Base-by-base conservation (phyloP, 2,329 filamentous ascomycete genomes). In the Alternaria sp. region DNA sequence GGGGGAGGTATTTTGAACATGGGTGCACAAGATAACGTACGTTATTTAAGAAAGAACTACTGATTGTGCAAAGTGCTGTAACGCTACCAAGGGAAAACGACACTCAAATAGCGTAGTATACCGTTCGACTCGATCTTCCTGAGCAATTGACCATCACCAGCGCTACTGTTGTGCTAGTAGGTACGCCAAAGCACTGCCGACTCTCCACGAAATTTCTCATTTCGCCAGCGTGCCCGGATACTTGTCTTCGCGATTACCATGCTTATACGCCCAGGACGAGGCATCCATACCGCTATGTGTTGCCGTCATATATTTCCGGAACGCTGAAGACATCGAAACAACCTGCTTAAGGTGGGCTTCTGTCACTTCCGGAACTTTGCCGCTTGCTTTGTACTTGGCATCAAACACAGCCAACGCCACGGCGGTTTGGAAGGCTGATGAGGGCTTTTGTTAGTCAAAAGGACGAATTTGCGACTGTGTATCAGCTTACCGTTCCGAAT, bases 261-360 rank as follows among this genome's bases (percentile, higher is more conserved):
- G 46, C 41, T 49, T 62, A 14, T 43, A 26, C 6, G 54, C 59
- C 44, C 24, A 49, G 5, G 51, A 26, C 12, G 59, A 49, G 20
- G 54, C 48, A 20, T 62, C 54, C 39, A 58, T 54, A 1, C 59
- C 59, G 4, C 30, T 39, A 20, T 58, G 51, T 5, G 34, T 46
- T n/a, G 55, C 54, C 18, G 48, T 51, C 11, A 67, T 51, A 48
- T 67, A 67, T 7, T 56, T 39, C 8, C 51, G 51, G 34, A 67
- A 67, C 3, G 58, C 63, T 0, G 51, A 48, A 1, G 59, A 63
- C 54, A 67, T 57, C n/a, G 49, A 43, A 1, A 67, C 63, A 1
- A 65, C 63, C 5, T 59, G 56, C 16, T 42, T 53, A n/a, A 67
- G 28, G 32, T 67, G 62, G 16, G 48, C 41, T 14, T 61, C 49